Evolutionary conservation across 2,329 filamentous ascomycete genomes (phyloP).

Genomic region (Colletotrichum sojae): DNA sequence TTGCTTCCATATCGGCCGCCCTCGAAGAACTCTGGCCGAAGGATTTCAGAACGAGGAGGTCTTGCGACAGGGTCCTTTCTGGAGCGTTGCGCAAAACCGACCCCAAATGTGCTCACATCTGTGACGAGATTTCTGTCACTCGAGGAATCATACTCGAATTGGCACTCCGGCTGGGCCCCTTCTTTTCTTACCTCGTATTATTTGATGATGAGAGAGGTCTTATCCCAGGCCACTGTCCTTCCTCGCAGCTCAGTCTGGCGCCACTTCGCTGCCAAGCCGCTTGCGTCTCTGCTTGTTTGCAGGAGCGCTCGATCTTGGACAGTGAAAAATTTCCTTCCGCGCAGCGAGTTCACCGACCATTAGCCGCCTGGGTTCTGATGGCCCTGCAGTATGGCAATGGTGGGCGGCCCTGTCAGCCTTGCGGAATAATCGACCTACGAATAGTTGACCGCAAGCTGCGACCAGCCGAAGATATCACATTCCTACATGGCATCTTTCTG

Average conservation of each 20-base stretch:
- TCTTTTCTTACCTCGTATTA: slow-evolving; percentile 6
- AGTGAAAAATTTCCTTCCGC: background rate
- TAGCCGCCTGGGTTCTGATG: background rate
- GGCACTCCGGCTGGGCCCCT: background rate
- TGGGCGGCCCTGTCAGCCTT: slow-evolving; percentile 12
- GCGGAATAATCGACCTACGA: background rate
- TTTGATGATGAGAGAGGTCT: slow-evolving; percentile 14
- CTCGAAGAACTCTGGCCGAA: no score
- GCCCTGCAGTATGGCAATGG: background rate
- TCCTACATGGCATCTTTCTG: slow-evolving; percentile 3
- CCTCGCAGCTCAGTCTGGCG: background rate
- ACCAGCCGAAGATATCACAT: slow-evolving; percentile 8
- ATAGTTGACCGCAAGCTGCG: background rate
- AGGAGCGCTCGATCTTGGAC: background rate
- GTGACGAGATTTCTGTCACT: background rate
- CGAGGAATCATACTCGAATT: background rate
- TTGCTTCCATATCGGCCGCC: slow-evolving; percentile 8
- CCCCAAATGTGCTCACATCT: background rate
- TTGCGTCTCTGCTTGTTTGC: slow-evolving; percentile 3
- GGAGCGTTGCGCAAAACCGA: slow-evolving; percentile 22
- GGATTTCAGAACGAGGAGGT: no score
- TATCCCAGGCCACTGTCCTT: background rate
- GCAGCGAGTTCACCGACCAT: background rate
- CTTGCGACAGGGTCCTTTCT: background rate
- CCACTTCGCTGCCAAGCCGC: slow-evolving; percentile 4